Evolutionary conservation across 2,329 filamentous ascomycete species (phyloP).

Genomic region (Huntiella moniliformis): DNA sequence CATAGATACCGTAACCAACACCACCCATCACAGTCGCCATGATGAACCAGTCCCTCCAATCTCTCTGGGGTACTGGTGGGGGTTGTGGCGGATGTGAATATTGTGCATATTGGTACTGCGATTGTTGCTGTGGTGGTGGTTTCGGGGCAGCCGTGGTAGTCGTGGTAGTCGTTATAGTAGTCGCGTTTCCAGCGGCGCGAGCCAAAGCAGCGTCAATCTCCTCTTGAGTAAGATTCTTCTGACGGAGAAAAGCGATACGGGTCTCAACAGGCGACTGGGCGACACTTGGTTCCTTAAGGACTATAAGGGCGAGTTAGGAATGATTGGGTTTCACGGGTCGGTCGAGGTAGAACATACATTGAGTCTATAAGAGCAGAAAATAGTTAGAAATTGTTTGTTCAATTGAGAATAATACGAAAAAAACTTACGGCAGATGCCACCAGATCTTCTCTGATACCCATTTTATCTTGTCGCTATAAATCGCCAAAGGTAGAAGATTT

Average conservation of each 20-base stretch:
- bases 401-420: neutral
- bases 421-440: slow-evolving; percentile 56
- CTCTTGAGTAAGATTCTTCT: slow-evolving; percentile 92
- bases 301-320: slow-evolving; percentile 25
- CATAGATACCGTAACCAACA: slow-evolving; percentile 74
- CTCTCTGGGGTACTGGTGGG: slow-evolving; percentile 50
- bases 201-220: slow-evolving; percentile 76
- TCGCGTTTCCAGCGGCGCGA: slow-evolving; percentile 52
- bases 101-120: slow-evolving; percentile 29
- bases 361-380: slow-evolving; percentile 17
- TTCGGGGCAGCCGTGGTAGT: slow-evolving; percentile 25
- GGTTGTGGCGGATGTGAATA: slow-evolving; percentile 25
- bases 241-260: slow-evolving; percentile 77
- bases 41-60: slow-evolving; percentile 99
- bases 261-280: slow-evolving; percentile 81
- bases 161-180: slow-evolving; percentile 55
- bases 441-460: slow-evolving; percentile 86
- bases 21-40: slow-evolving; percentile 92
- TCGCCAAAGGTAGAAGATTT: neutral
- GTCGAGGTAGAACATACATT: slow-evolving; percentile 22
- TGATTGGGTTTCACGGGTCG: slow-evolving; percentile 2
- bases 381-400: neutral
- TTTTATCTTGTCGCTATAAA: slow-evolving; percentile 19
- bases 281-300: slow-evolving; percentile 88
- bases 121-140: slow-evolving; percentile 24